Percentiles rank a stretch among this genome's conserved stretches.
These are phyloP conservation scores for Exophiala mesophila DNA, from an alignment of 2,329 filamentous ascomycete species.

Conservation along the genomic window DNA sequence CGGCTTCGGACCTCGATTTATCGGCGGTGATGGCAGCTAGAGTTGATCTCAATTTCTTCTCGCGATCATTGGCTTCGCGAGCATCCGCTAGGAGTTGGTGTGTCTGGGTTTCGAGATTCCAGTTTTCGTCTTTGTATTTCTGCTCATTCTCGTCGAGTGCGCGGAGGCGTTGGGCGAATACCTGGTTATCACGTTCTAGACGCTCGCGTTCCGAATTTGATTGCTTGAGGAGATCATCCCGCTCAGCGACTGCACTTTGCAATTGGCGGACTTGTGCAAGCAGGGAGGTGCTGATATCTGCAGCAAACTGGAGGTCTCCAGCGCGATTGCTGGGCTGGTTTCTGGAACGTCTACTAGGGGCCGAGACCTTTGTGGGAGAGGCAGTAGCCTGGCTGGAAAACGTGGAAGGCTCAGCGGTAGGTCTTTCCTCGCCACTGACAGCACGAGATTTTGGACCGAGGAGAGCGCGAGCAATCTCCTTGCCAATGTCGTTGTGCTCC, in stretches of 20 bases:
- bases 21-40: constrained; percentile 67
- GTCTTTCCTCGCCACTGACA: constrained; percentile 59
- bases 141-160: constrained; percentile 89
- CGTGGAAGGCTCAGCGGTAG: constrained; percentile 68
- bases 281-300: constrained; percentile 91
- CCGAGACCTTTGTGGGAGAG: constrained; percentile 83
- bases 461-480: constrained; percentile 83
- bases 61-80: constrained; percentile 73
- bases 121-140: constrained; percentile 97
- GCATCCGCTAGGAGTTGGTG: constrained; percentile 73
- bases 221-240: constrained; percentile 77
- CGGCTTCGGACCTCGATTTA: constrained; percentile 72
- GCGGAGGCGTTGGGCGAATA: constrained; percentile 72
- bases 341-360: constrained; percentile 79
- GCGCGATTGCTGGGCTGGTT: constrained; percentile 85
- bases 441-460: constrained; percentile 74
- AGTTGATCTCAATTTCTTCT: constrained; percentile 72
- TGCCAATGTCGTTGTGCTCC: constrained; percentile 90
- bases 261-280: constrained; percentile 90
- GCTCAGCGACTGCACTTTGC: constrained; percentile 76
- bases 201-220: constrained; percentile 69
- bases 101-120: constrained; percentile 88
- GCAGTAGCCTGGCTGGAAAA: constrained; percentile 79
- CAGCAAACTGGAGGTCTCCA: constrained; percentile 97
- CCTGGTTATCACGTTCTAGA: constrained; percentile 77